Evolutionary conservation across 208 protist species (phyloP).

Genomic region (Trypanosoma lewisi): DNA sequence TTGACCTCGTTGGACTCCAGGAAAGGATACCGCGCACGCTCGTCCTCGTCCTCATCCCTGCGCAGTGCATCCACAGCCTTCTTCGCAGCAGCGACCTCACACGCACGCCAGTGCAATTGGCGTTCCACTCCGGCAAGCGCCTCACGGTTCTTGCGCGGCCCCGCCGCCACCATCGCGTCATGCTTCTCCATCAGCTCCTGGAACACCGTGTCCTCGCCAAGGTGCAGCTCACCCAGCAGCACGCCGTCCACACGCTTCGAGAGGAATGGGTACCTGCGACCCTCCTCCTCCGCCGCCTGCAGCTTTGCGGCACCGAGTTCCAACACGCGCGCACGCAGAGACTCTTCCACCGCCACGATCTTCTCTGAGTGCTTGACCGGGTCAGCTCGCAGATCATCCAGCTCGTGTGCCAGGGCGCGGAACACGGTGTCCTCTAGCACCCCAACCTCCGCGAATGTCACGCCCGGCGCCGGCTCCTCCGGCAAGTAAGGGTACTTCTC

Average conservation of each 20-base stretch:
- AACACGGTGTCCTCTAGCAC: constrained; percentile 45
- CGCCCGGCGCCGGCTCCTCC: constrained; percentile 38
- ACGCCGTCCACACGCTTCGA: constrained; percentile 29
- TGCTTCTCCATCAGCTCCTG: constrained; percentile 26
- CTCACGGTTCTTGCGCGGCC: constrained; percentile 3
- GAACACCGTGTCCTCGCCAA: constrained; percentile 33
- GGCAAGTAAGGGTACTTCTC: constrained; percentile 41
- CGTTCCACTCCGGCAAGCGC: constrained; percentile 24
- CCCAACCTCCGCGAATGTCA: constrained; percentile 35
- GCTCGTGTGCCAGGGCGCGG: constrained; percentile 35
- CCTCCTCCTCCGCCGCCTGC: constrained; percentile 27
- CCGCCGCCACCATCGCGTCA: constrained; percentile 9
- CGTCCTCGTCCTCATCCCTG: constrained; percentile 52
- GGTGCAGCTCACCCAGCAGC: constrained; percentile 38
- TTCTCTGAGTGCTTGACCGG: constrained; percentile 13
- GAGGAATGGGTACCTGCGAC: constrained; percentile 43
- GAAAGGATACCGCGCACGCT: constrained; percentile 61
- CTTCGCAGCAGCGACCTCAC: constrained; percentile 21
- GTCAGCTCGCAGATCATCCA: constrained; percentile 28
- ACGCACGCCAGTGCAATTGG: constrained; percentile 23
- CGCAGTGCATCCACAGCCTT: constrained; percentile 44
- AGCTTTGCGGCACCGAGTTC: constrained; percentile 33
- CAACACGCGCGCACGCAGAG: constrained; percentile 16
- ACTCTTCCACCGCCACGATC: constrained; percentile 22
- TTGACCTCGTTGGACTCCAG: constrained; percentile 40